phyloP scores from a whole-genome alignment of 768 basidiomycete genomes.

The Lentinula lateritia region DNA sequence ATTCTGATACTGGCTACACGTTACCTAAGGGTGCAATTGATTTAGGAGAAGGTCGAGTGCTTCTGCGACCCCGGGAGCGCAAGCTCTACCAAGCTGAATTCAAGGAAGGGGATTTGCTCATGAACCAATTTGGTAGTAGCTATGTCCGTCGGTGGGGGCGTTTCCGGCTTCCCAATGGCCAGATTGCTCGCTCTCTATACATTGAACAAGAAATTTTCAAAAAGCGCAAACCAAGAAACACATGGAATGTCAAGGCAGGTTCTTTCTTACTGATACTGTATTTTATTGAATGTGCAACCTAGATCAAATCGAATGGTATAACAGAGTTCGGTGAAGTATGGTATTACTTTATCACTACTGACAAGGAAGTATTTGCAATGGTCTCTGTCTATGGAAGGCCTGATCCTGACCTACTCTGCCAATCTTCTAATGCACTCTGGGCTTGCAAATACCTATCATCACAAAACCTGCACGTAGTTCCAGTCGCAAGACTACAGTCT shows the following conservation, averaged over 20 bases:
- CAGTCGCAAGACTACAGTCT: constrained; percentile 4
- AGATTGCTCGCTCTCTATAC: constrained; percentile 14
- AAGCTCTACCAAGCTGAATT: neutral
- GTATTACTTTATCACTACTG: neutral
- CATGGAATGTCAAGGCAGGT: constrained; percentile 17
- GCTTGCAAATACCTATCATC: neutral
- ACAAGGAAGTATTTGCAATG: neutral
- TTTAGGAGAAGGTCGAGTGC: constrained; percentile 12
- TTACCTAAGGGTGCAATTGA: constrained; percentile 8
- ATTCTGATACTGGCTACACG: neutral
- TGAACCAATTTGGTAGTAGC: neutral
- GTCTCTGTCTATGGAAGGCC: constrained; percentile 4
- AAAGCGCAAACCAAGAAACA: constrained; percentile 1
- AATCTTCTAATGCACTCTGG: neutral
- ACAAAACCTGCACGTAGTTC: neutral
- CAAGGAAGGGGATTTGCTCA: neutral
- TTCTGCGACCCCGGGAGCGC: constrained; percentile 7
- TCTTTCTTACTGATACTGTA: neutral
- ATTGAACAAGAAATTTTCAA: constrained; percentile 11
- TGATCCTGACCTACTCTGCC: neutral
- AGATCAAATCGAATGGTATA: neutral
- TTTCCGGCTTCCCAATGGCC: constrained; percentile 16
- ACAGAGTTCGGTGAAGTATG: constrained; percentile 1
- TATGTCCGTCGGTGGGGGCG: constrained; percentile 14
- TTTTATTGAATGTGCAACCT: too few species aligned